Evolutionary conservation across 2,329 filamentous ascomycete genomes (phyloP).

Genomic region (Ceratocystis variospora): DNA sequence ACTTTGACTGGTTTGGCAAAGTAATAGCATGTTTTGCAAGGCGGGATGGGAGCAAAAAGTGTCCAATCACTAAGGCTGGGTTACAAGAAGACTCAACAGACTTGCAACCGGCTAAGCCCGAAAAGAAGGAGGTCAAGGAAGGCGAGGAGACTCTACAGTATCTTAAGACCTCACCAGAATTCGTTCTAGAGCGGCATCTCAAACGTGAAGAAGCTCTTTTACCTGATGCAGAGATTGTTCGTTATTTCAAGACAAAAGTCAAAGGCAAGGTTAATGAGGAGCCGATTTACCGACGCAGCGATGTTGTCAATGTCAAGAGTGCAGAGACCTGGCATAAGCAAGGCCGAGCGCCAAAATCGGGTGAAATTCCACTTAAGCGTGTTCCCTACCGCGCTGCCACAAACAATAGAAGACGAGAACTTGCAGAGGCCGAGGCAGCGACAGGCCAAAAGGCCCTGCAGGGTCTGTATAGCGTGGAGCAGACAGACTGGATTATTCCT

Average conservation of each 20-base stretch:
- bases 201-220: slow-evolving; percentile 82
- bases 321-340: slow-evolving; percentile 98
- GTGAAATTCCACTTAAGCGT: slow-evolving; percentile 64
- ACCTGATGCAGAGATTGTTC: slow-evolving; percentile 53
- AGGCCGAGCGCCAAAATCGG: slow-evolving; percentile 59
- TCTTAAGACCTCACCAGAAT: slow-evolving; percentile 76
- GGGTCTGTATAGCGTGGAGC: slow-evolving; percentile 66
- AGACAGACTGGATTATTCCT: slow-evolving; percentile 94
- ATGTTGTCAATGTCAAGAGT: slow-evolving; percentile 75
- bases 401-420: slow-evolving; percentile 69
- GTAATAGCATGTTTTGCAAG: slow-evolving; percentile 60
- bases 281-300: slow-evolving; percentile 64
- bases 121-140: slow-evolving; percentile 59
- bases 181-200: slow-evolving; percentile 70
- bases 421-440: slow-evolving; percentile 68
- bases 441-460: slow-evolving; percentile 76
- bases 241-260: slow-evolving; percentile 57
- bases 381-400: slow-evolving; percentile 89
- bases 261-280: slow-evolving; percentile 66
- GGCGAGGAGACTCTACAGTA: slow-evolving; percentile 74
- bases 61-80: slow-evolving; percentile 55
- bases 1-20: slow-evolving; percentile 78
- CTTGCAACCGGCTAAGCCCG: slow-evolving; percentile 55
- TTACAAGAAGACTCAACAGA: slow-evolving; percentile 67
- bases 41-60: slow-evolving; percentile 29